Conservation (phyloP, 2,329 filamentous ascomycete species). For the Pseudocercospora musae region DNA sequence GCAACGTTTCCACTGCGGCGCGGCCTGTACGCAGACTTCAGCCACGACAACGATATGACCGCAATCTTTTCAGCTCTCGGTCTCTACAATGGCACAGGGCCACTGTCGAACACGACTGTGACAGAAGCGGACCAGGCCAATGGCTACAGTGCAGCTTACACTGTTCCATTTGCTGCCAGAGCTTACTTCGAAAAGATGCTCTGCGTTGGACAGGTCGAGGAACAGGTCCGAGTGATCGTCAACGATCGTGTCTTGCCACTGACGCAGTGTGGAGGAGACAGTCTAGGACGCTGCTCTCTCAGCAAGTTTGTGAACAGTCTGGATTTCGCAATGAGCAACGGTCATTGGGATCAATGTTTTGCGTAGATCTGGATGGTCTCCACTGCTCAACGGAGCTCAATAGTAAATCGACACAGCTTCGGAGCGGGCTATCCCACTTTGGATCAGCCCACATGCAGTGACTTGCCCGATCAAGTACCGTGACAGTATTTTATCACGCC, state of each 20-base stretch:
- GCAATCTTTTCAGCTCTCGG: conserved; percentile 73
- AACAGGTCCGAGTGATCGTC: conserved; percentile 73
- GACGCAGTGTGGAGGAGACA: conserved; percentile 66
- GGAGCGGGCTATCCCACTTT: not conserved
- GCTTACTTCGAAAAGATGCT: conserved; percentile 86
- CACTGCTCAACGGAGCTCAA: not conserved
- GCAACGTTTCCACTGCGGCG: conserved; percentile 68
- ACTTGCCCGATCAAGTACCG: no score
- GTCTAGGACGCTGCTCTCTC: conserved; percentile 67
- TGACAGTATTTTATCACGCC: not conserved
- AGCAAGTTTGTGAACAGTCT: conserved; percentile 70
- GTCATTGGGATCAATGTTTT: conserved; percentile 67
- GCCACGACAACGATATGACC: conserved; percentile 85
- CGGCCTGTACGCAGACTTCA: conserved; percentile 81
- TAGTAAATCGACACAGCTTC: not conserved
- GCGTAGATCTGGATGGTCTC: not conserved
- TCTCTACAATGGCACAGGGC: conserved; percentile 65
- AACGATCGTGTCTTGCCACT: conserved; percentile 80
- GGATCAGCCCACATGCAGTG: not conserved
- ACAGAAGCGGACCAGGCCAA: conserved; percentile 52
- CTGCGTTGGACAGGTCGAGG: conserved; percentile 59
- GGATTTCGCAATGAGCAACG: conserved; percentile 68
- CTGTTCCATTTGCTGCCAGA: conserved; percentile 75
- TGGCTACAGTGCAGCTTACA: conserved; percentile 74
- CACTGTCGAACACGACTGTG: conserved; percentile 46